Conservation (phyloP, 2,329 filamentous ascomycete genomes). For the Lecanicillium sp. region DNA sequence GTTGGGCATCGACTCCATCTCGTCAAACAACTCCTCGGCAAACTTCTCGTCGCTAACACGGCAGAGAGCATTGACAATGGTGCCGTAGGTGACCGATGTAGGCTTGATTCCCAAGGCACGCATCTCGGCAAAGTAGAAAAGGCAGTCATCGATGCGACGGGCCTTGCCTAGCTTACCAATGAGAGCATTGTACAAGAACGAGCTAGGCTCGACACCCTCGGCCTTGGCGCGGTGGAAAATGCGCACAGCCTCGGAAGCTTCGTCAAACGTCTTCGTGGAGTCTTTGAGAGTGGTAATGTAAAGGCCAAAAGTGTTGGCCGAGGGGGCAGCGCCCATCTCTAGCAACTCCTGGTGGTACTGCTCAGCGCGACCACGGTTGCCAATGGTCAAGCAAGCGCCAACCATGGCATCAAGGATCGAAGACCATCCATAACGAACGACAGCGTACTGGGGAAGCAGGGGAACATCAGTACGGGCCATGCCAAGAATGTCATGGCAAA, state of each 20-base stretch:
- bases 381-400: slow-evolving; percentile 77
- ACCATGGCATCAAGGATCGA: slow-evolving; percentile 96
- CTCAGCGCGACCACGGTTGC: slow-evolving; percentile 73
- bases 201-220: slow-evolving; percentile 91
- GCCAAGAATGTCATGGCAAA: slow-evolving; percentile 79
- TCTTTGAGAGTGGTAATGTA: slow-evolving; percentile 99
- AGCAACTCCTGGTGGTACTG: slow-evolving; percentile 88
- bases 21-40: slow-evolving; percentile 94
- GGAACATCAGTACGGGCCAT: slow-evolving; percentile 90
- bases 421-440: slow-evolving; percentile 92
- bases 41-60: slow-evolving; percentile 97
- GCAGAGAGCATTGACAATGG: slow-evolving; percentile 95
- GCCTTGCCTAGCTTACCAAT: slow-evolving; percentile 98
- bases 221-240: slow-evolving; percentile 92
- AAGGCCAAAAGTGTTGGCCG: slow-evolving; percentile 94
- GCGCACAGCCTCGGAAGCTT: slow-evolving; percentile 92
- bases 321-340: slow-evolving; percentile 83
- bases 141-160: slow-evolving; percentile 92
- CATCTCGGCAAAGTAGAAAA: slow-evolving; percentile 99
- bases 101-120: slow-evolving; percentile 85
- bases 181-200: slow-evolving; percentile 95
- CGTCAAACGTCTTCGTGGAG: slow-evolving; percentile 94
- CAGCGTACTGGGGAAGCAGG: slow-evolving; percentile 72
- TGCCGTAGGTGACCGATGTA: slow-evolving; percentile 96
- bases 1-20: slow-evolving; percentile 98